A percentile compares a stretch with the other conserved stretches of the same genome.
Conservation (phyloP, 2,329 filamentous ascomycete species). For the Cladosporium sp. region DNA sequence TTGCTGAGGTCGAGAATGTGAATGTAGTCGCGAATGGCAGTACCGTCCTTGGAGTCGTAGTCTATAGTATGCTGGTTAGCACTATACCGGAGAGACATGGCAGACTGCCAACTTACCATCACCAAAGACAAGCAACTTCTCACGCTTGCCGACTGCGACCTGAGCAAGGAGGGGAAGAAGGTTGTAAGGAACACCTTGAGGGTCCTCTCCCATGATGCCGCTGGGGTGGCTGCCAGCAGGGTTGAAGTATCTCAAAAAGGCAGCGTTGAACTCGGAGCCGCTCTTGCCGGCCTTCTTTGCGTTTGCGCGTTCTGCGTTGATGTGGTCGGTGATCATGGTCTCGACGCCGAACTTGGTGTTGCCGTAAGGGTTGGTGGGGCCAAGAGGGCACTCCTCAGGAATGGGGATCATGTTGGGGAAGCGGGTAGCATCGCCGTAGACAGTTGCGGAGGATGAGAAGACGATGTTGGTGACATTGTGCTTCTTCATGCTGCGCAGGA, state of each 20-base stretch:
- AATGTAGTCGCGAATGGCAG: conserved; percentile 96
- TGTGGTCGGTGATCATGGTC: conserved; percentile 82
- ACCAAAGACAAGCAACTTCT: conserved; percentile 92
- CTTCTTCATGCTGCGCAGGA: conserved; percentile 80
- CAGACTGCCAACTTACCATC: conserved; percentile 60
- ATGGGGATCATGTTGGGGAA: conserved; percentile 99
- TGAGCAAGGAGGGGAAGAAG: conserved; percentile 89
- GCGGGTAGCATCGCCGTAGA: conserved; percentile 95
- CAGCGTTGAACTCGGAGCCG: conserved; percentile 83
- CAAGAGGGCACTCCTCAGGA: conserved; percentile 91
- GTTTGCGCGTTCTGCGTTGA: conserved; percentile 81
- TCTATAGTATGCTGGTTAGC: conserved; percentile 50
- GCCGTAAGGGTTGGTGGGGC: conserved; percentile 95
- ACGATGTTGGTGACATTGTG: conserved; percentile 95
- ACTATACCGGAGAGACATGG: background rate
- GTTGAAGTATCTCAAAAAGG: conserved; percentile 95
- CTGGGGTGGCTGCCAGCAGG: conserved; percentile 90
- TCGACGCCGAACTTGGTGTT: conserved; percentile 94
- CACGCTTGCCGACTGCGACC: conserved; percentile 89
- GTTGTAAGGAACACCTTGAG: conserved; percentile 93
- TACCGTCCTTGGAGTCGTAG: conserved; percentile 85
- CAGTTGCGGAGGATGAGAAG: conserved; percentile 96
- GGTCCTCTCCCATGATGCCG: conserved; percentile 97
- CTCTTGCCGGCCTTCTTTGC: conserved; percentile 74
- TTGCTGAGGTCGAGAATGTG: conserved; percentile 86